Evolutionary conservation across 441 rosid species (phyloP).

Genomic region (Pelargonium australe): DNA sequence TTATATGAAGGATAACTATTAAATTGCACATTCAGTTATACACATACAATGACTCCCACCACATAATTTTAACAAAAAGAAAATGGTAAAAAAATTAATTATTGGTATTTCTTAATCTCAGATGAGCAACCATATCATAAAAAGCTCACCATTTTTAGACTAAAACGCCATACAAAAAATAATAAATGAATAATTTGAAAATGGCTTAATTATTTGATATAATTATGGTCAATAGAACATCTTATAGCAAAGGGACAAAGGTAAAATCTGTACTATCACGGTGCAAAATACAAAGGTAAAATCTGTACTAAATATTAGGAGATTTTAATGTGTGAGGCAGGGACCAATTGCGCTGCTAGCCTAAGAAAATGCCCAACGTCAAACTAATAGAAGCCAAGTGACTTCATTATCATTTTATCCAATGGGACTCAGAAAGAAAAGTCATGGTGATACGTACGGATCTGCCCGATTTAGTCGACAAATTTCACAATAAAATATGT

Average conservation of each 20-base stretch:
- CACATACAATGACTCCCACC: background rate
- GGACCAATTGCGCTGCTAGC: background rate
- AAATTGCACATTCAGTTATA: background rate
- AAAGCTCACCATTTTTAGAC: background rate
- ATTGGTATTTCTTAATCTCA: background rate
- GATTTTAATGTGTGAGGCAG: background rate
- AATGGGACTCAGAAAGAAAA: background rate
- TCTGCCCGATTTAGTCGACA: slow-evolving; percentile 94
- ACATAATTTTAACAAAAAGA: too few species aligned
- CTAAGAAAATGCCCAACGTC: background rate
- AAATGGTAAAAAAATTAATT: too few species aligned
- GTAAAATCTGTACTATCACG: too few species aligned
- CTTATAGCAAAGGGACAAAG: too few species aligned
- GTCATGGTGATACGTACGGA: slow-evolving; percentile 55
- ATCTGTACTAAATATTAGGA: background rate
- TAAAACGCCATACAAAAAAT: background rate
- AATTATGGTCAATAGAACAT: too few species aligned
- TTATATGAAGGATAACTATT: slow-evolving; percentile 8
- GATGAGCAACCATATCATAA: background rate
- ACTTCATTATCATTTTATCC: background rate
- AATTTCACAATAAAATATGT: slow-evolving; percentile 76
- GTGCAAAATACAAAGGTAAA: too few species aligned
- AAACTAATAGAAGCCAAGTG: background rate
- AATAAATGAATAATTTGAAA: background rate
- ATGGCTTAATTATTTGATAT: background rate